Base-by-base conservation (phyloP, 2,329 filamentous ascomycete species). In the Tricladium varicosporioides region DNA sequence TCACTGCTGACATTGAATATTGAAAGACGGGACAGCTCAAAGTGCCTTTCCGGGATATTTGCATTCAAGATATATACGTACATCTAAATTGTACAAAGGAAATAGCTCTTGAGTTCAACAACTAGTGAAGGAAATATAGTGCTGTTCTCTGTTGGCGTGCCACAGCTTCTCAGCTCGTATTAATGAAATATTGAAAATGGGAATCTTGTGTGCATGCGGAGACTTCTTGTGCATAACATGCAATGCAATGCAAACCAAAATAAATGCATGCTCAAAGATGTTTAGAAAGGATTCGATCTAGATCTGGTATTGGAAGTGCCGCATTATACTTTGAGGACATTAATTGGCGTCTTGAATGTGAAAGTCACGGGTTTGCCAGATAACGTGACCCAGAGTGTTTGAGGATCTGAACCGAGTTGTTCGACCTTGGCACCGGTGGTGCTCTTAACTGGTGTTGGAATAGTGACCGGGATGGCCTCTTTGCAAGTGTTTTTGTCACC, bases 401-500 rank as follows among this genome's bases (percentile, higher is more conserved):
- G 65, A 4, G 80, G 78, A 67, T 82, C 80, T 44, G 65, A 76
- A 14, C 83, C 84, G 68, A 83, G 70, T 64, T 86, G 81, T 47
- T 68, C 66, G 14, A 45, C 57, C 22, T 51, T 63, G 15, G 54
- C 59, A 11, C 61, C 59, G 62, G 61, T 27, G 4, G 61, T 61
- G 33, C 60, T 40, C 4, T 53, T 62, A 2, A 67, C 63, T 2
- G 60, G 2, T 1, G 51, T 60, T 1, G 82, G 82, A 42, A 68
- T 45, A 2, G 66, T 68, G 36, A 67, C 50, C 11, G 65, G 65
- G n/a, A 68, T 32, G 5, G 63, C 57, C 15, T 59, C 58, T 45
- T 52, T 49, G 57, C 66, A 68, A 40, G 18, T 50, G 8, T 45
- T 40, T 33, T 27, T 27, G 22, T 51, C 54, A 19, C 50, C 54